Percentiles rank a stretch among this genome's conserved stretches.
phyloP scores from a whole-genome alignment of 768 basidiomycete species.

The Obba rivulosa region DNA sequence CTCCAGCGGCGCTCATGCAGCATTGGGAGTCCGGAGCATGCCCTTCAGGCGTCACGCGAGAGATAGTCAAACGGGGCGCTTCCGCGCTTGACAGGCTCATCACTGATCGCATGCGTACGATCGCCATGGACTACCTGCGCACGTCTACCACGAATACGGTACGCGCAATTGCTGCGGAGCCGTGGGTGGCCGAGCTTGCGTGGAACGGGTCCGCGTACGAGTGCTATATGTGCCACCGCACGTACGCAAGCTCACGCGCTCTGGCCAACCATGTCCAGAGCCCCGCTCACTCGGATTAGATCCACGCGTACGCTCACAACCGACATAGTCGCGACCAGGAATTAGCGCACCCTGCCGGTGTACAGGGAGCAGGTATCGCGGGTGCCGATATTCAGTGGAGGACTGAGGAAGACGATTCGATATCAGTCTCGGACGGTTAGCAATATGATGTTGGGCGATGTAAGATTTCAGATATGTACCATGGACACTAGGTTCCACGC shows the following conservation, averaged over 20 bases:
- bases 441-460: too few species aligned
- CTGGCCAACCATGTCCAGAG: conserved; percentile 65
- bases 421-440: too few species aligned
- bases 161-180: conserved; percentile 24
- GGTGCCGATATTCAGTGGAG: conserved; percentile 43
- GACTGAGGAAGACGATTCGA: conserved; percentile 32
- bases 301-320: conserved; percentile 47
- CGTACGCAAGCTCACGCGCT: conserved; percentile 32
- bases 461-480: too few species aligned
- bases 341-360: conserved; percentile 62
- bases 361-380: conserved; percentile 59
- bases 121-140: too few species aligned
- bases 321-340: conserved; percentile 32
- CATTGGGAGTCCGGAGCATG: conserved; percentile 64
- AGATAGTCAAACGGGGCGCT: conserved; percentile 34
- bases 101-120: too few species aligned
- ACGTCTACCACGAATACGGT: too few species aligned
- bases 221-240: conserved; percentile 55
- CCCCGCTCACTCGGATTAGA: conserved; percentile 47
- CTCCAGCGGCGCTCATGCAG: conserved; percentile 47
- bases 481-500: too few species aligned
- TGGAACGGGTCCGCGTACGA: conserved; percentile 47
- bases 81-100: conserved; percentile 33
- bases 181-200: conserved; percentile 31
- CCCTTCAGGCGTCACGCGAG: conserved; percentile 40